Percentiles rank a stretch among this genome's conserved stretches.
Conservation (phyloP, 2,329 filamentous ascomycete genomes). For the Arthrobotrys sinensis region DNA sequence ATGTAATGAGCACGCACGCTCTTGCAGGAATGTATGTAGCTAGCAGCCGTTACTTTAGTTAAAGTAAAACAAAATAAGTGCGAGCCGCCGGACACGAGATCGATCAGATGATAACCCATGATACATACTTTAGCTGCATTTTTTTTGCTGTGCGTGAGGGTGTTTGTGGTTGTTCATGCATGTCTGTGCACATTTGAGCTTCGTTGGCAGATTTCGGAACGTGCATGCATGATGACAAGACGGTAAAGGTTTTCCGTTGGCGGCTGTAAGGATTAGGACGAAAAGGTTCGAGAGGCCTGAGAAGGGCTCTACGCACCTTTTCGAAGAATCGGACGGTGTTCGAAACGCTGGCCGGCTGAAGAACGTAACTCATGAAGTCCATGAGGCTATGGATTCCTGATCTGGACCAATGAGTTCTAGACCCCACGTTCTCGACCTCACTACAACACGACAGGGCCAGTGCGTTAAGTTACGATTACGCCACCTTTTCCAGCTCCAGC, state of each 20-base stretch:
- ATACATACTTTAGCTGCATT: conserved; percentile 32
- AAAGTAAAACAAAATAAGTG: background rate
- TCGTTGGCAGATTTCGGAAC: conserved; percentile 29
- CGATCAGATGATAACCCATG: conserved; percentile 35
- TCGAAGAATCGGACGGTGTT: background rate
- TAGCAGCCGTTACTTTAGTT: conserved; percentile 22
- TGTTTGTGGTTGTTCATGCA: conserved; percentile 23
- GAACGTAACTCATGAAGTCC: background rate
- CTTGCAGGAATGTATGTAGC: conserved; percentile 29
- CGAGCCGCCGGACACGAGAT: conserved; percentile 23
- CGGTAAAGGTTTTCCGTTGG: conserved; percentile 24
- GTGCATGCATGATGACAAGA: conserved; percentile 35
- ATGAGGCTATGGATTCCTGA: conserved; percentile 14
- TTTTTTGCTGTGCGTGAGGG: conserved; percentile 20
- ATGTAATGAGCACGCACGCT: conserved; percentile 34
- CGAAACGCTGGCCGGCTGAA: background rate
- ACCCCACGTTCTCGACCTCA: conserved; percentile 6
- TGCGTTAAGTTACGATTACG: conserved; percentile 4
- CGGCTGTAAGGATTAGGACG: conserved; percentile 21
- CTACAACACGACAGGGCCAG: conserved; percentile 29
- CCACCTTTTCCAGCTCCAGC: conserved; percentile 13
- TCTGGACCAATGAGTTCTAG: background rate
- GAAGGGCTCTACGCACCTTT: conserved; percentile 7
- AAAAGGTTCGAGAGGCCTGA: conserved; percentile 17
- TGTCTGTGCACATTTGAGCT: conserved; percentile 26